Percentiles rank a stretch among this genome's conserved stretches.
These are phyloP conservation scores for Hordeum vulgare DNA, from an alignment of 176 grass and related monocot species.

Conservation along the genomic window MorexV3_pseudomolecules_assembly NC_058522.1:45201281-45201780, in stretches of 20 bases:
- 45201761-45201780: neutral
- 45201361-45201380: conserved; percentile 33
- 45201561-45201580: conserved; percentile 14
- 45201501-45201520: conserved; percentile 59
- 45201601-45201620: conserved; percentile 7
- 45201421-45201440: conserved; percentile 40
- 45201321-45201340: conserved; percentile 10
- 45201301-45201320: conserved; percentile 13
- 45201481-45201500: conserved; percentile 34
- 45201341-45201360: conserved; percentile 19
- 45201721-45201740: neutral
- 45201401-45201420: conserved; percentile 37
- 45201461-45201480: conserved; percentile 58
- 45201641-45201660: conserved; percentile 27
- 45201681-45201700: neutral
- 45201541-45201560: conserved; percentile 13
- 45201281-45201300: neutral
- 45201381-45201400: conserved; percentile 41
- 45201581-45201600: neutral
- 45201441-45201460: conserved; percentile 54
- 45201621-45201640: conserved; percentile 42
- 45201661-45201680: conserved; percentile 24
- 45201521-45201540: conserved; percentile 24
- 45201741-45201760: conserved; percentile 23
- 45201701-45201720: neutral